Evolutionary conservation across 257 asterid species (phyloP).

Genomic region (Capsicum pubescens): DNA sequence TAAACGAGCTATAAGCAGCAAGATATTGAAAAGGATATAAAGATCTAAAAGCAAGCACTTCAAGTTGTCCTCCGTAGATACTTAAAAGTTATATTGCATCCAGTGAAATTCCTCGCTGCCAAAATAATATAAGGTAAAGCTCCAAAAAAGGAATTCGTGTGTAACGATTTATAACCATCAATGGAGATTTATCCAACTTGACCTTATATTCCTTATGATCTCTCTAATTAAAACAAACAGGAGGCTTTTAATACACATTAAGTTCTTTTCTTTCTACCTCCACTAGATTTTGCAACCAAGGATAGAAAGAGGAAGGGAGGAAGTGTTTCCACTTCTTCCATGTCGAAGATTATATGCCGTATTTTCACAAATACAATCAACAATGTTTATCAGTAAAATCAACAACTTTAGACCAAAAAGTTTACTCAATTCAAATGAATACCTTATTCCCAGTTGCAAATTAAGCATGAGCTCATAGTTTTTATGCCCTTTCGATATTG

Average conservation of each 20-base stretch:
- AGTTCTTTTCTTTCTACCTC: not conserved
- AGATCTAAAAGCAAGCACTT: not conserved
- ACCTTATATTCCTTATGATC: not conserved
- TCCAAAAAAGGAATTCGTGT: not conserved
- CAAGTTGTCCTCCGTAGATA: not conserved
- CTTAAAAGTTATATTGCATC: not conserved
- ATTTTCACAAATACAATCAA: not conserved
- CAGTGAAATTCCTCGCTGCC: slow-evolving; percentile 21
- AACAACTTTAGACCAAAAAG: not conserved
- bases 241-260: not conserved
- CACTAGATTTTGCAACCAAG: not conserved
- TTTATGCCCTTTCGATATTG: slow-evolving; percentile 81
- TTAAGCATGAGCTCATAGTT: slow-evolving; percentile 92
- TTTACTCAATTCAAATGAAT: slow-evolving; percentile 12
- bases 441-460: slow-evolving; percentile 98
- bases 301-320: not conserved
- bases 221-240: not conserved
- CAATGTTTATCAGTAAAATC: not conserved
- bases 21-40: slow-evolving; percentile 9
- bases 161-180: not conserved
- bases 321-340: not conserved
- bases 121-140: not conserved
- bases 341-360: not conserved
- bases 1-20: slow-evolving; percentile 37
- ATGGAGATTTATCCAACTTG: slow-evolving; percentile 4